Base-by-base conservation (phyloP, 2,329 filamentous ascomycete genomes). In the Epicoccum nigrum region DNA sequence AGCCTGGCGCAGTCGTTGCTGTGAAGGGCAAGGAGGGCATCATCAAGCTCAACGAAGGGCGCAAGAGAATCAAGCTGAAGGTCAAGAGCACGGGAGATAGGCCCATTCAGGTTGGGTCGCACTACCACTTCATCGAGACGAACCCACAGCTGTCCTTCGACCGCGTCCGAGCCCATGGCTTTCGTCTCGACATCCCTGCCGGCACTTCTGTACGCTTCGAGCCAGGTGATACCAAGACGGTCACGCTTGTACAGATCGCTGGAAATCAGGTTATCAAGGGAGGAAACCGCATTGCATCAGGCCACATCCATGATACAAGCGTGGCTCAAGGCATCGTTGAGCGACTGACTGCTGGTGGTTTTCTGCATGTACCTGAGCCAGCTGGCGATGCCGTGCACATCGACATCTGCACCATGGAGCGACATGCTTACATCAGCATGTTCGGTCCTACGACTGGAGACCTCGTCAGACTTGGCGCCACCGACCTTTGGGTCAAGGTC, bases 121-220 rank as follows among this genome's bases (percentile, higher is more conserved):
- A 97, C 75, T 97, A 96, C 73, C 93, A 97, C 75, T 96, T 97
- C 71, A 85, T 96, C 67, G 93, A 97, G 77, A 88, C 86, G n/a
- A 97, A 97, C 74, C 90, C 92, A 0, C 85, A 90, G 71, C 82
- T 97, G 42, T 84, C 89, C 55, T 97, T 97, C 71, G 93, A 97
- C 74, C 89, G 93, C 20, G 77, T 84, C 41, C 85, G 84, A 60
- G 85, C 92, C 1, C 94, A 94, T 67, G 93, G 93, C 5, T 96
- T 85, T 75, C 84, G 92, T 9, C 81, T 97, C 12, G 92, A 97
- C 68, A 94, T 97, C 51, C 81, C 93, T 1, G 92, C 93, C 0
- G 93, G 93, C 28, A 97, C 92, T 1, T 95, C 91, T 7, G 87
- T 96, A 25, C 86, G 93, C 34, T 97, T 97, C 68, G 93, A 97